Percentiles rank a stretch among this genome's conserved stretches.
phyloP scores from a whole-genome alignment of 345 rosid genomes.

The Cardamine resedifolia region DNA sequence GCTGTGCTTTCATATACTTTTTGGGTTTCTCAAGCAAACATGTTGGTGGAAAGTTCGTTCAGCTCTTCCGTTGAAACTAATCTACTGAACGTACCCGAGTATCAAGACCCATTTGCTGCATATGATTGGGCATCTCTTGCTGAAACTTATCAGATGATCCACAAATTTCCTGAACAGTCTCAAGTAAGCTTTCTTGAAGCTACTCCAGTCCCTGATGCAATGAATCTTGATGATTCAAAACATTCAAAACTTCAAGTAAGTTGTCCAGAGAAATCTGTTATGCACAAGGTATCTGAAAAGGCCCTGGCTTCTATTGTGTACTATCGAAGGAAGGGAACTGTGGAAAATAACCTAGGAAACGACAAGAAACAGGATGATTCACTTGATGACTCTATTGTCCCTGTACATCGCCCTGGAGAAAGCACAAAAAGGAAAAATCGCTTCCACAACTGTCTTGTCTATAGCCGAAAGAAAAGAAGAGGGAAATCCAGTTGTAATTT shows the following conservation, averaged over 20 bases:
- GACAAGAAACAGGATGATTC: conserved; percentile 21
- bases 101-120: conserved; percentile 38
- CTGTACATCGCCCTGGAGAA: conserved; percentile 16
- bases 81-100: conserved; percentile 41
- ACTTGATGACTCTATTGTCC: conserved; percentile 27
- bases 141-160: conserved; percentile 57
- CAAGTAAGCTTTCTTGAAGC: conserved; percentile 40
- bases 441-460: conserved; percentile 33
- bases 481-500: conserved; percentile 1
- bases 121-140: conserved; percentile 41
- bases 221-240: conserved; percentile 39
- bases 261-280: conserved; percentile 43
- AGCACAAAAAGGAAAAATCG: conserved; percentile 27
- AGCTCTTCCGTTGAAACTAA: conserved; percentile 44
- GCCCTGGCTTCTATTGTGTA: conserved; percentile 51
- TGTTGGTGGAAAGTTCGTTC: conserved; percentile 47
- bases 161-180: conserved; percentile 43
- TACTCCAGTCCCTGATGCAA: conserved; percentile 38
- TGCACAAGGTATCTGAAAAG: conserved; percentile 44
- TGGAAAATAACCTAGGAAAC: conserved; percentile 1
- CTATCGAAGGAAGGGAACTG: conserved; percentile 49
- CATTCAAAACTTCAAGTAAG: conserved; percentile 38
- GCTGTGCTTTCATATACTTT: conserved; percentile 37
- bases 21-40: conserved; percentile 30
- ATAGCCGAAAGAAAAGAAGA: conserved; percentile 32